Base-by-base conservation (phyloP, 164 flowering plant genomes). In the Amborella trichopoda region DNA sequence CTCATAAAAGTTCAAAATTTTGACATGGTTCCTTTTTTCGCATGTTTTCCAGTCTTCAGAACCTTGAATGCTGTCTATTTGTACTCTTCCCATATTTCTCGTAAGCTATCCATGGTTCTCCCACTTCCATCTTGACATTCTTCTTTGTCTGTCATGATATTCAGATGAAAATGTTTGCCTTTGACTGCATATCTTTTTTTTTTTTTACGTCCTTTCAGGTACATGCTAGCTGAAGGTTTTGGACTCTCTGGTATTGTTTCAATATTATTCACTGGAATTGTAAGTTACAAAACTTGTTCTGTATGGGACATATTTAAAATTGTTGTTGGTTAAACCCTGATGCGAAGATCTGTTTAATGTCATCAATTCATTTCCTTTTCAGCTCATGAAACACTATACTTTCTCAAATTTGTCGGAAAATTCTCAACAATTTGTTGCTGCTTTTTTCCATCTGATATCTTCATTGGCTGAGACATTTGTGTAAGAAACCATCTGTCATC, bases 11-110 rank as follows among this genome's bases (percentile, higher is more conserved):
- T 37, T 6, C 19, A 37, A 21, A 37, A 37, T 23, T 19, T n/a
- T 28, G 17, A 52, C n/a, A 40, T 23, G 57, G 45, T 42, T 40
- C 37, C 42, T n/a, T 10, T 25, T 23, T 61, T 49, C 14, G n/a
- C n/a, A n/a, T 40, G 20, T 66, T 26, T 53, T 27, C 2, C 91
- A 93, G 99, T 70, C 89, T 88, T 51, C 99, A 88, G 64, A 93
- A 93, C 66, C 64, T 93, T 80, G 99, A 88, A 66, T 78, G 99
- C 73, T 93, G 99, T 56, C 81, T 93, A 46, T 79, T 93, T 77
- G 99, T 93, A 52, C 94, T 93, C 23, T 93, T 93, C 50, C 99
- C 99, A 28, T 93, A 93, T 63, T 93, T 93, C 67, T 93, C 99
- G 99, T 93, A 81, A 77, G 99, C 32, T 25, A 28, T 21, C 19